Evolutionary conservation across 2,329 filamentous ascomycete species (phyloP).

Genomic region (Fusarium lyarnte): DNA sequence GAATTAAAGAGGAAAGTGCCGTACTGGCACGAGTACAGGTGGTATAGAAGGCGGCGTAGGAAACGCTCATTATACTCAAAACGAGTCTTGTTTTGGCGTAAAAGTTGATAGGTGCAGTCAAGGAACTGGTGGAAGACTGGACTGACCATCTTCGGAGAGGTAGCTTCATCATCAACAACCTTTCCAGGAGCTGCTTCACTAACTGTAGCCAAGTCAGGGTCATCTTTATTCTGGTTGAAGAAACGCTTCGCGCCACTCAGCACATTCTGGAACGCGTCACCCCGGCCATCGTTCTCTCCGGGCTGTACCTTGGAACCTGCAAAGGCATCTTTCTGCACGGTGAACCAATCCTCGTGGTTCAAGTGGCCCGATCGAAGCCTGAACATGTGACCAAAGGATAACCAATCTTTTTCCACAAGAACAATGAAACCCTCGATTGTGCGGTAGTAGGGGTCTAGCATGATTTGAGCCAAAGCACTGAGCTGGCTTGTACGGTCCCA

Average conservation of each 20-base stretch:
- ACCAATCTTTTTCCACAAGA: conserved; percentile 95
- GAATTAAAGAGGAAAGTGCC: conserved; percentile 96
- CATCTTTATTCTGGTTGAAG: conserved; percentile 75
- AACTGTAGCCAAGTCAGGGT: conserved; percentile 68
- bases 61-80: conserved; percentile 99
- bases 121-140: conserved; percentile 98
- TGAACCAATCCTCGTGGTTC: conserved; percentile 94
- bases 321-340: conserved; percentile 81
- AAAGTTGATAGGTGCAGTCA: conserved; percentile 90
- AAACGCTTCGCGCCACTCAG: conserved; percentile 91
- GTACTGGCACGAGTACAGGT: conserved; percentile 95
- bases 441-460: conserved; percentile 94
- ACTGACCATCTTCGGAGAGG: conserved; percentile 88
- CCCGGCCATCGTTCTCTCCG: conserved; percentile 67
- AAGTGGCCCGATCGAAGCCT: conserved; percentile 88
- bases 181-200: conserved; percentile 53
- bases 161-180: conserved; percentile 69
- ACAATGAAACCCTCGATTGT: conserved; percentile 95
- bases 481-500: conserved; percentile 98
- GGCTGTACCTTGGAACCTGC: conserved; percentile 71
- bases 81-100: conserved; percentile 84
- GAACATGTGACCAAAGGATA: conserved; percentile 98
- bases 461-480: conserved; percentile 88
- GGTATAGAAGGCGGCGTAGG: conserved; percentile 86
- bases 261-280: conserved; percentile 86